Percentiles rank a stretch among this genome's conserved stretches.
phyloP scores from a whole-genome alignment of 2,329 filamentous ascomycete species.

The Colletotrichum sp. region DNA sequence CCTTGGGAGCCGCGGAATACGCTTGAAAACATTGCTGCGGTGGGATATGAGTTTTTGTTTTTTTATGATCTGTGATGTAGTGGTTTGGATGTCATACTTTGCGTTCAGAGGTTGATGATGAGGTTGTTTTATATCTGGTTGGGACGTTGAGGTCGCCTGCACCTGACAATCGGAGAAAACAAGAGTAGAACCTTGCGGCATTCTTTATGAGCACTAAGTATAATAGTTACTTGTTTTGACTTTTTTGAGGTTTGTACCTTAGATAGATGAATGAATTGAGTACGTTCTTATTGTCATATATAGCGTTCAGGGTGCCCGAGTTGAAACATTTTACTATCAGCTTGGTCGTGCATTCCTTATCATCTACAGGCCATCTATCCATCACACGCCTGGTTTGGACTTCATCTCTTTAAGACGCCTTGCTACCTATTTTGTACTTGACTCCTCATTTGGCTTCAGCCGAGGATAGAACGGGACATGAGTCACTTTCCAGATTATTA shows the following conservation, averaged over 20 bases:
- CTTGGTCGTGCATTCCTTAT: too few species aligned
- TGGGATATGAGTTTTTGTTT: accelerated
- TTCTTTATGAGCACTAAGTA: not conserved
- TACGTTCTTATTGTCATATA: not conserved
- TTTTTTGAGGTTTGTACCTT: not conserved
- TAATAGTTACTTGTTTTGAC: not conserved
- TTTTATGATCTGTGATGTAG: not conserved
- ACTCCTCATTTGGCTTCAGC: too few species aligned
- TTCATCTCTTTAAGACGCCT: too few species aligned
- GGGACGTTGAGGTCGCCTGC: not conserved
- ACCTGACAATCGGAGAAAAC: not conserved
- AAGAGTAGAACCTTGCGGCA: not conserved
- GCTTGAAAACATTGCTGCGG: accelerated
- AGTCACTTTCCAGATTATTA: not conserved
- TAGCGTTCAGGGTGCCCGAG: too few species aligned
- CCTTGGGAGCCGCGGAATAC: not conserved
- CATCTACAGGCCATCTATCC: too few species aligned
- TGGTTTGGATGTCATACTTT: not conserved
- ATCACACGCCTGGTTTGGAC: too few species aligned
- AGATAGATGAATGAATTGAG: not conserved
- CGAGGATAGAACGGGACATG: not conserved
- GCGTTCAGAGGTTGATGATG: not conserved
- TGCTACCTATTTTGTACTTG: too few species aligned
- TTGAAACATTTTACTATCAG: too few species aligned
- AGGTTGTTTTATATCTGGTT: not conserved